Base-by-base conservation (phyloP, 306 rosid species). In the Lithocarpus polystachyus region DNA sequence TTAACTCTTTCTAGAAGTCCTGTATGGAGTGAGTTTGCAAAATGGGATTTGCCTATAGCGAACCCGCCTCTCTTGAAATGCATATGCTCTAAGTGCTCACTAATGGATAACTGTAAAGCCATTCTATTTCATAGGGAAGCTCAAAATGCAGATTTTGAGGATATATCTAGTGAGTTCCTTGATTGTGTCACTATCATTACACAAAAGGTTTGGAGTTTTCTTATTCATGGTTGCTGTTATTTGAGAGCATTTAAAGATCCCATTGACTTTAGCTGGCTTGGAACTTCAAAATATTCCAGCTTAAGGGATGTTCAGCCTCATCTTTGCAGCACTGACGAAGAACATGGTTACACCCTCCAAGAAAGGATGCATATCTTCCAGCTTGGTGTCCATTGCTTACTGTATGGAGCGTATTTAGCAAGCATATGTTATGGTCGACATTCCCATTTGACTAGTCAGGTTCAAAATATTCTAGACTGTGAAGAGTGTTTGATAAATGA, bases 361-460 rank as follows among this genome's bases (percentile, higher is more conserved):
- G 45, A 40, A 40, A 40, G 45, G 45, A 40, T 40, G 45, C 45
- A 40, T 22, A 73, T 86, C 51, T 62, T 82, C 72, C 85, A 84
- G 77, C 91, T 91, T 20, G 90, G 92, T n/a, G 60, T 79, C 22
- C 94, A 93, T 69, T 93, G 94, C 86, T 80, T 89, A 76, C 56
- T 75, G 2, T 91, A 88, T 84, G 97, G 97, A 68, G 90, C 90
- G 71, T 84, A 84, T 72, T 83, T 91, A 71, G 88, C 86, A 52
- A 74, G 74, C 68, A 79, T 88, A 71, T 91, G 92, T 81, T 89
- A 86, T 59, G 92, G 94, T 20, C 76, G 75, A 64, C 72, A 80
- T 80, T 87, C 88, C 40, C 70, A 79, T 69, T 81, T 78, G 81
- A 76, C 77, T 68, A 31, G 76, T 68, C 84, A 81, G 51, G 82